Evolutionary conservation across 768 basidiomycete genomes (phyloP), one percentile per base, ranked within the genome.

Genomic region (Gloeopeniophorella convolvens): DNA sequence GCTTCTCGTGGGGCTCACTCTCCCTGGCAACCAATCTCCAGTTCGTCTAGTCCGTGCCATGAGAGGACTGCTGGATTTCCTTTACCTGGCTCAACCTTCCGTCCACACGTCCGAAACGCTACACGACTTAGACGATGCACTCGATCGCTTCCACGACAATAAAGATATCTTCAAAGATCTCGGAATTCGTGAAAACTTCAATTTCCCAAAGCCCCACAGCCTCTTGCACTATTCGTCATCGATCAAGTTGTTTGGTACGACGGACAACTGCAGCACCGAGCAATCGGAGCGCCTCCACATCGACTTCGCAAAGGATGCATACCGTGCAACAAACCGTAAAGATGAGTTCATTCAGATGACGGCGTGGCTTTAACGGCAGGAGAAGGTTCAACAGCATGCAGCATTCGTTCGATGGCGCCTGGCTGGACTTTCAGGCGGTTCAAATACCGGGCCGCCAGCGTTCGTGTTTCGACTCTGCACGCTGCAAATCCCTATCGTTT

Each of bases 281-380:
- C 46, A 48, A 26, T n/a, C 46, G 2, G 45, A 47, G 34, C 41
- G 41, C 15, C n/a, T n/a, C n/a, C n/a, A n/a, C n/a, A n/a, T n/a
- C n/a, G n/a, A n/a, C n/a, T n/a, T n/a, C n/a, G n/a, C 41, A 24
- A 42, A 42, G 10, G 20, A 24, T 4, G 41, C 41, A 2, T 42
- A 42, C 21, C 20, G 26, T 23, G 41, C 41, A 4, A 42, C 23
- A 5, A 42, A 42, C 21, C 4, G 18, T 11, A 42, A 42, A 21
- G 41, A 42, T 12, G 0, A 27, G 15, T 47, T 34, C 24, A 16
- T 21, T 7, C 45, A 47, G 13, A 47, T 47, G 45, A 47, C 45
- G 7, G 5, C 34, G 3, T 47, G 45, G 46, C 4, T 48, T 9
- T 34, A 48, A 18, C 37, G 26, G 2, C 36, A 9, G 6, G 36